Evolutionary conservation across 495 filamentous ascomycete genomes (phyloP), one percentile per base, ranked within the genome.

Genomic region (Daldinia childiae): DNA sequence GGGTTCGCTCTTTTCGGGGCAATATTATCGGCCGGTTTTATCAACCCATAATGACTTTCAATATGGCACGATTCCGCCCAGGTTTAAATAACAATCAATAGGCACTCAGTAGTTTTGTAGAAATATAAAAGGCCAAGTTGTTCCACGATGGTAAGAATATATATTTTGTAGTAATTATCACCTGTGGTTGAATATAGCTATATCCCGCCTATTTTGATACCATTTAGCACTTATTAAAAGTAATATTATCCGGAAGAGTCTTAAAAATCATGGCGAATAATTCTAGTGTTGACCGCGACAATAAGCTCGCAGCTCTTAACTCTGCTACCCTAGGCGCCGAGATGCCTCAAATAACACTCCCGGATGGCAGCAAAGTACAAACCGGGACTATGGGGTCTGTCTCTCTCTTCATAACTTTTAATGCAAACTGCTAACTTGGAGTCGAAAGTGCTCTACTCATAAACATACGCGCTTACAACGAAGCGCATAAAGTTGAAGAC

Each of bases 381-480:
- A 77, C 75, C 9, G 75, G 75, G 36, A 77, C 75, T 2, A 62
- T 76, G 11, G 73, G 72, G 68, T 74, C 8, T n/a, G 48, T 19
- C 21, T 19, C 24, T n/a, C 30, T 17, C 17, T 3, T 52, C 30
- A 36, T 45, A 11, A 1, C 15, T 15, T n/a, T 21, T 29, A 41
- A 5, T 30, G 26, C 19, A 41, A 57, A 19, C 21, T 12, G 11
- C 51, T 59, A 52, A 65, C 14, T 41, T 11, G 29, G 9, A 52
- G 9, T 45, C 5, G 50, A 12, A 30, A 74, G 70, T 6, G 71
- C 75, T 27, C 54, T 76, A 1, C 48, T 77, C 7, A 57, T 74
- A 21, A 77, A 77, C 29, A 67, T 77, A 60, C 69, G 73, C n/a
- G 11, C 73, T 0, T 77, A 77, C 54, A 73, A 77, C 24, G 50